Evolutionary conservation across 495 filamentous ascomycete species (phyloP).

Genomic region (Neurospora sp.): DNA sequence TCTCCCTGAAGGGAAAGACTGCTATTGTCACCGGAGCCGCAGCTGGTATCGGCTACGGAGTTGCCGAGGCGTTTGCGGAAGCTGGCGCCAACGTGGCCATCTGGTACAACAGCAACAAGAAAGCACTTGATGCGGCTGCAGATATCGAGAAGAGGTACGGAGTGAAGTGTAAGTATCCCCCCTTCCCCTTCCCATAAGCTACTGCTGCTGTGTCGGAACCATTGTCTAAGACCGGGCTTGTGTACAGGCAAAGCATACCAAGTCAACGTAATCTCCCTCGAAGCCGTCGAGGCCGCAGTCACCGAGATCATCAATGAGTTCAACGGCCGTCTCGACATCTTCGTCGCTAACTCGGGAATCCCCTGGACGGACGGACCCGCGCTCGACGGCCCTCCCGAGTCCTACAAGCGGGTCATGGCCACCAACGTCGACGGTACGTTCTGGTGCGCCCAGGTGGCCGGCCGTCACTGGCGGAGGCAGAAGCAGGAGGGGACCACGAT

Average conservation of each 20-base stretch:
- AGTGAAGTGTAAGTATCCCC: conserved; percentile 55
- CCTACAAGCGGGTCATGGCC: conserved; percentile 57
- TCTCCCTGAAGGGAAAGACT: conserved; percentile 74
- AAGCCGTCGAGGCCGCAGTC: conserved; percentile 47
- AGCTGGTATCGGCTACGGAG: conserved; percentile 69
- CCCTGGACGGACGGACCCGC: conserved; percentile 61
- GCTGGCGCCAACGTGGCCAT: conserved; percentile 81
- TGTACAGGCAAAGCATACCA: conserved; percentile 63
- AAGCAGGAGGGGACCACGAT: conserved; percentile 55
- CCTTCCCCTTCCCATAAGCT: not conserved
- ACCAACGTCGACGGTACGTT: conserved; percentile 77
- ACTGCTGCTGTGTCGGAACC: not conserved
- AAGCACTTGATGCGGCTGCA: conserved; percentile 56
- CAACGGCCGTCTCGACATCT: conserved; percentile 65
- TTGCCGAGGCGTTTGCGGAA: conserved; percentile 68
- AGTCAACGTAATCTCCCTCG: conserved; percentile 52
- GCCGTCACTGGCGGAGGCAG: conserved; percentile 49
- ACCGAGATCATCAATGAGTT: conserved; percentile 56
- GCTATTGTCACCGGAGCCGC: conserved; percentile 77
- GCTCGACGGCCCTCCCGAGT: conserved; percentile 52
- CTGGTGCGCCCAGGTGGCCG: conserved; percentile 73
- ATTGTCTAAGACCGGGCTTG: not conserved
- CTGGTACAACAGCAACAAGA: conserved; percentile 74
- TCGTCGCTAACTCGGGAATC: conserved; percentile 73
- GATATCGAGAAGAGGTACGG: conserved; percentile 66